A percentile compares a stretch with the other conserved stretches of the same genome.
phyloP scores from a whole-genome alignment of 768 basidiomycete genomes.

The Phaffia tasmanica region DNA sequence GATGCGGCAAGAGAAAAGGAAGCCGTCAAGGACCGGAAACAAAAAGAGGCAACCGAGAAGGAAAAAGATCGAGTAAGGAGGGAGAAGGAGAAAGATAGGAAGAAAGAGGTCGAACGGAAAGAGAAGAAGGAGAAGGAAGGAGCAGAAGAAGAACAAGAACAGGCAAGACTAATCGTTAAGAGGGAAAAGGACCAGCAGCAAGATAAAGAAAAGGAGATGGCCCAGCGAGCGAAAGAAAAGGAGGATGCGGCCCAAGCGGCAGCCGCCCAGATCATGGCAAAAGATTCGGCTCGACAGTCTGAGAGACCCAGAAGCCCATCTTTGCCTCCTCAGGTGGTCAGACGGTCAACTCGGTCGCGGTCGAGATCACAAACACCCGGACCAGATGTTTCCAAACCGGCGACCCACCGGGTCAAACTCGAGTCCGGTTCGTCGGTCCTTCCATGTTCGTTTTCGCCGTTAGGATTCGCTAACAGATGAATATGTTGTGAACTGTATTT shows the following conservation, averaged over 20 bases:
- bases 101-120: not conserved
- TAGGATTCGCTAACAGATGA: too few species aligned
- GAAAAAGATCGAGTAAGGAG: not conserved
- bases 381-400: too few species aligned
- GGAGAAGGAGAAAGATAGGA: not conserved
- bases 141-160: not conserved
- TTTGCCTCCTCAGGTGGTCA: not conserved
- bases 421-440: too few species aligned
- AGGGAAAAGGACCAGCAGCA: not conserved
- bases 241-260: too few species aligned
- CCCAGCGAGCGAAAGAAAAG: not conserved
- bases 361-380: not conserved
- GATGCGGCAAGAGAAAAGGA: too few species aligned
- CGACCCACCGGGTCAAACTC: too few species aligned
- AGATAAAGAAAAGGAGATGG: not conserved
- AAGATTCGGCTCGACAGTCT: not conserved
- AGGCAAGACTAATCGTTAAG: slow-evolving; percentile 2
- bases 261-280: not conserved
- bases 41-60: slow-evolving; percentile 1
- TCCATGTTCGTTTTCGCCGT: too few species aligned
- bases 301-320: slow-evolving; percentile 9
- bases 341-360: not conserved
- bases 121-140: not conserved
- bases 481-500: not conserved
- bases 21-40: too few species aligned